Evolutionary conservation across 225 moss, liverwort and hornwort species (phyloP), one percentile per base, ranked within the genome.

Genomic region (Climacium dendroides): DNA sequence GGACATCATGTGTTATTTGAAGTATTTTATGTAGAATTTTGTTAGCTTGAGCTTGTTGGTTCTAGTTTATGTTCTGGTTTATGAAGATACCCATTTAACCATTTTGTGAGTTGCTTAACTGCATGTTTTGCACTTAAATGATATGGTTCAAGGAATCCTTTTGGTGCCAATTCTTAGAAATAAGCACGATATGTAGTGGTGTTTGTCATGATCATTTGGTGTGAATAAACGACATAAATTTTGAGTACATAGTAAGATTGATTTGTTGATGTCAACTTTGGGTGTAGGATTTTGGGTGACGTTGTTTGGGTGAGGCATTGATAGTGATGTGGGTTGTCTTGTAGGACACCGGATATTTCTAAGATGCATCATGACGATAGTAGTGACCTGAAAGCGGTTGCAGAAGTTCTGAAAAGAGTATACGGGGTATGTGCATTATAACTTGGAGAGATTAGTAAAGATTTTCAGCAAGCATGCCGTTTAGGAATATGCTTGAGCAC

Each of bases 341-440:
- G 85, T 92, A 97, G 97, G 66, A 97, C 97, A 63, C 97, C 95
- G 32, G 90, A 95, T 75, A 95, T 96, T 94, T 97, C 97, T 43
- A 97, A 92, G 88, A 97, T 97, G 92, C 97, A 97, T 78, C 83
- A 91, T 79, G 96, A 97, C 75, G 92, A 93, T 53, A 94, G 94
- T 65, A 79, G 78, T 39, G 96, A 96, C 83, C 90, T 97, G 35
- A 93, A 87, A 89, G 92, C 85, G 84, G 93, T 97, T 85, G 88
- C 92, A 35, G 93, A 94, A 89, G 94, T 97, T 62, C 85, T 97
- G 55, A 91, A 87, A 84, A 94, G 95, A 70, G 81, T 93, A 23
- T 97, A 94, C 70, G 94, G 95, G 90, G 97, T 97, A 95, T 86
- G 94, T 81, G 45, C 70, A 48, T 76, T 39, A 8, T 48, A 75